A percentile compares a stretch with the other conserved stretches of the same genome.
phyloP scores from a whole-genome alignment of 164 flowering plant species.

The Magnolia kwangsiensis region DNA sequence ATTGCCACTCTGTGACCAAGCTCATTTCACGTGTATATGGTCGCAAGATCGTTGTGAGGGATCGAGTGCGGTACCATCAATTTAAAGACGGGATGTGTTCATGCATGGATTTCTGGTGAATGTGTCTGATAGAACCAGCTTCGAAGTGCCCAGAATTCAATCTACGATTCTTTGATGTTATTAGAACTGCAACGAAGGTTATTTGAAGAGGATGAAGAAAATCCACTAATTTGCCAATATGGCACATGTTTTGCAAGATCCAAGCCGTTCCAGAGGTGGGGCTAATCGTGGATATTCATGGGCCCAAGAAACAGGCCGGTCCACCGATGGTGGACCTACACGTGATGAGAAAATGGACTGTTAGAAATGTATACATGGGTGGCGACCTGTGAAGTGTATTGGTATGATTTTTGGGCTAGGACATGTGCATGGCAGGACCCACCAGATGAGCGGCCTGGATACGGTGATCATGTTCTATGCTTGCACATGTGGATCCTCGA shows the following conservation, averaged over 20 bases:
- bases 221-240: too few relatives aligned
- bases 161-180: too few relatives aligned
- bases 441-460: background rate
- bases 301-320: too few relatives aligned
- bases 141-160: too few relatives aligned
- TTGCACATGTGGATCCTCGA: background rate
- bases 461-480: background rate
- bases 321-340: too few relatives aligned
- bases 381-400: too few relatives aligned
- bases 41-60: conserved; percentile 37
- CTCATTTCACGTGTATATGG: conserved; percentile 31
- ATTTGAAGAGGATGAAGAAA: background rate
- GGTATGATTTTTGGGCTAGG: too few relatives aligned
- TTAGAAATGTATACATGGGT: too few relatives aligned
- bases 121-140: background rate
- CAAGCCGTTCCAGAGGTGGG: background rate
- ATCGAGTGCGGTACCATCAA: conserved; percentile 35
- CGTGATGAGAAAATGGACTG: too few relatives aligned
- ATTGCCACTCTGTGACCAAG: conserved; percentile 37
- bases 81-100: conserved; percentile 36
- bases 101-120: conserved; percentile 37
- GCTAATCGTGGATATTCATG: background rate
- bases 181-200: background rate
- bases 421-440: too few relatives aligned
- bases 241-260: background rate